phyloP scores from a whole-genome alignment of 2,329 filamentous ascomycete genomes.

The Fusarium nisikadoi region DNA sequence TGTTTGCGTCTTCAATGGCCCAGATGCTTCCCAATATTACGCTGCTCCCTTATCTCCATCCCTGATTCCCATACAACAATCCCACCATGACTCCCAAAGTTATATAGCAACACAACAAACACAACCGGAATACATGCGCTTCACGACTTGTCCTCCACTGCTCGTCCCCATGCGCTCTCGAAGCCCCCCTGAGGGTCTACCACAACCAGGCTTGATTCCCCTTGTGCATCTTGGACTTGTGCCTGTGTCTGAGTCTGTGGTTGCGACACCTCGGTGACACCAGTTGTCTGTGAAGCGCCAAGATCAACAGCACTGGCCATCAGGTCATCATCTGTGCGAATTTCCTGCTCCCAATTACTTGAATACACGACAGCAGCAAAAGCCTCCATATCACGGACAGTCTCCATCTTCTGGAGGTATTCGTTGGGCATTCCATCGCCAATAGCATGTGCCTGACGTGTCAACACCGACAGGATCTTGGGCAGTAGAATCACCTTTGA shows the following conservation, averaged over 20 bases:
- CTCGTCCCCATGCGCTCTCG: conserved; percentile 77
- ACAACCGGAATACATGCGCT: not conserved
- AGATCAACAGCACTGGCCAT: conserved; percentile 53
- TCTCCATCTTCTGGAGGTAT: conserved; percentile 80
- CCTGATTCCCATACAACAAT: conserved; percentile 4
- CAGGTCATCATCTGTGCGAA: conserved; percentile 59
- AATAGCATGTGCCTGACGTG: conserved; percentile 89
- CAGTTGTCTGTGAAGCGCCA: conserved; percentile 37
- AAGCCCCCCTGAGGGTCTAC: conserved; percentile 64
- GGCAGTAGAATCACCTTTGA: conserved; percentile 79
- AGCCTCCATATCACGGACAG: conserved; percentile 79
- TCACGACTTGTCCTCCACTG: conserved; percentile 51
- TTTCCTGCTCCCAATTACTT: conserved; percentile 80
- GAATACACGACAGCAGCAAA: conserved; percentile 90
- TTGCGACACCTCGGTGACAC: conserved; percentile 7
- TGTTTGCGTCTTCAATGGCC: conserved; percentile 31
- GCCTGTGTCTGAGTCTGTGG: conserved; percentile 21
- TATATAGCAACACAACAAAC: conserved; percentile 22
- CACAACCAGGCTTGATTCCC: conserved; percentile 65
- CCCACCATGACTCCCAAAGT: conserved; percentile 30
- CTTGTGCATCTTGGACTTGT: conserved; percentile 25
- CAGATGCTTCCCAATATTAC: conserved; percentile 29
- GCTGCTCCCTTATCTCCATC: conserved; percentile 23
- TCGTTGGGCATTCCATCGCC: conserved; percentile 80
- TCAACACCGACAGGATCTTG: conserved; percentile 88